Evolutionary conservation across 805 yeast genomes (phyloP).

Genomic region (Candida tallmaniae): DNA sequence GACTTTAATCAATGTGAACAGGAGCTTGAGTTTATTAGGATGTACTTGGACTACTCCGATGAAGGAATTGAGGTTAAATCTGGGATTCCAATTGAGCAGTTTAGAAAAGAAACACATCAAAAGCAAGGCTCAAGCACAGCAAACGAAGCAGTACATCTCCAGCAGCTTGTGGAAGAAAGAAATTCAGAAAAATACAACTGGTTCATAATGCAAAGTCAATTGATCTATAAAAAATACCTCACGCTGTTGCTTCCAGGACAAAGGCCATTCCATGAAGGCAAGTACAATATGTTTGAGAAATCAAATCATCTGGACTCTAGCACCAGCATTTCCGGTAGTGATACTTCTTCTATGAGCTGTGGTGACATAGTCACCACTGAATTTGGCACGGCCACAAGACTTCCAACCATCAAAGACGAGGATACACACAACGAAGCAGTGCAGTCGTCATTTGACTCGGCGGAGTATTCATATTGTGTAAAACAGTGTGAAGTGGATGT

Average conservation of each 20-base stretch:
- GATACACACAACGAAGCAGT: constrained; percentile 1
- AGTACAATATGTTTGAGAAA: constrained; percentile 2
- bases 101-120: background rate
- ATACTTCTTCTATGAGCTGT: background rate
- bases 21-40: constrained; percentile 21
- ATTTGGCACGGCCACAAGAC: constrained; percentile 4
- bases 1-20: constrained; percentile 22
- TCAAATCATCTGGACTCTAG: background rate
- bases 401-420: constrained; percentile 4
- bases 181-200: constrained; percentile 2
- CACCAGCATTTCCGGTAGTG: background rate
- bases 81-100: background rate
- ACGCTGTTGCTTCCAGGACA: constrained; percentile 7
- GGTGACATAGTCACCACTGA: background rate
- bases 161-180: constrained; percentile 1
- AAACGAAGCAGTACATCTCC: background rate
- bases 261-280: constrained; percentile 1
- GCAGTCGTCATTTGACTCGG: constrained; percentile 5
- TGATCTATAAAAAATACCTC: constrained; percentile 6
- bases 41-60: constrained; percentile 3
- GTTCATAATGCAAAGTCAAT: constrained; percentile 7
- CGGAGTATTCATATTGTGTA: constrained; percentile 4
- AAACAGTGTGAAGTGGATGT: constrained; percentile 4
- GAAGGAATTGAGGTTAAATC: constrained; percentile 2
- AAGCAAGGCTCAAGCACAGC: background rate